Evolutionary conservation across 169 alveolate genomes (phyloP).

Genomic region (Theileria parva): DNA sequence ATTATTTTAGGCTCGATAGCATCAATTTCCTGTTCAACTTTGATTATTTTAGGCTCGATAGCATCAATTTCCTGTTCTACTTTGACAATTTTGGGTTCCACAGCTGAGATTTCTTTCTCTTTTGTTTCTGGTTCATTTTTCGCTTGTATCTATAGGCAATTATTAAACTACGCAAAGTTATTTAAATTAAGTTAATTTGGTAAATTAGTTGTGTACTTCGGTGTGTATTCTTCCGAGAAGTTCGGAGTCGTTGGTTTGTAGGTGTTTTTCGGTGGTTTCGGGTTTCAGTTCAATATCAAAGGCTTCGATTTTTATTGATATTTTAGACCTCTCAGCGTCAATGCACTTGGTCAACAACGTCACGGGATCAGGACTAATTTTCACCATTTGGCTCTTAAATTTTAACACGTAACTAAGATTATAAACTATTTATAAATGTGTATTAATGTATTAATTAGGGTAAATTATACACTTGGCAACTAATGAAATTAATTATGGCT

Average conservation of each 20-base stretch:
- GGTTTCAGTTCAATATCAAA: constrained; percentile 3
- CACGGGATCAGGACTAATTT: background rate
- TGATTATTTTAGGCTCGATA: background rate
- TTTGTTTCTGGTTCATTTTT: background rate
- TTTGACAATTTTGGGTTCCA: background rate
- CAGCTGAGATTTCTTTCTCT: background rate
- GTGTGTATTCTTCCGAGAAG: background rate
- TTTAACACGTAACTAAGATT: background rate
- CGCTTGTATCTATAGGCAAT: background rate
- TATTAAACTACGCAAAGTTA: too few relatives aligned
- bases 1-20: background rate
- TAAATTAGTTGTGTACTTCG: background rate
- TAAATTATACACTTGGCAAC: background rate
- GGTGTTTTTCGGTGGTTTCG: background rate
- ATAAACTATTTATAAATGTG: too few relatives aligned
- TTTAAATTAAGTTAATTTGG: background rate
- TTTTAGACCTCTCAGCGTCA: constrained; percentile 1
- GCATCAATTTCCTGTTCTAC: background rate
- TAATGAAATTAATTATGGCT: background rate
- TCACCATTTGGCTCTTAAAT: too few relatives aligned
- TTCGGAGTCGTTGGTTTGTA: constrained; percentile 8
- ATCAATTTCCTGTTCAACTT: too few relatives aligned
- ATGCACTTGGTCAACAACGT: background rate
- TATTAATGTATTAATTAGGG: background rate
- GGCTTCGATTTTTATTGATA: background rate